phyloP scores from a whole-genome alignment of 2,329 filamentous ascomycete species.

The Chrysoporthe deuterocubensis region DNA sequence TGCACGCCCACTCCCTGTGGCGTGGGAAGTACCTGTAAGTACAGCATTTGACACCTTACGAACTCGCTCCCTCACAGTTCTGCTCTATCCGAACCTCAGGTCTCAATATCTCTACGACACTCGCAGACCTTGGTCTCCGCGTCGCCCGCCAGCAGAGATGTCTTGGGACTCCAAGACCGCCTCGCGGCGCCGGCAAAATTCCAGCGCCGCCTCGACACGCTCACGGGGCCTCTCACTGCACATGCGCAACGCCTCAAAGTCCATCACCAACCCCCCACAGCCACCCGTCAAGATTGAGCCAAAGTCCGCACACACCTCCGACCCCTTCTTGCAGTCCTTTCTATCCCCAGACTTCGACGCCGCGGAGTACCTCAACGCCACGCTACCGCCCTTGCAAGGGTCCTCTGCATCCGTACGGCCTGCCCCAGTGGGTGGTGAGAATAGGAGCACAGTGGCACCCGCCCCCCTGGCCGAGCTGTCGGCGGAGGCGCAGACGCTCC shows the following conservation, averaged over 20 bases:
- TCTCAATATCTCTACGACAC: neutral
- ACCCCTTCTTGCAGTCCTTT: conserved; percentile 76
- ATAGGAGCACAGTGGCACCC: conserved; percentile 31
- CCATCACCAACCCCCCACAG: conserved; percentile 15
- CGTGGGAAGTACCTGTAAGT: conserved; percentile 4
- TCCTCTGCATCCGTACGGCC: conserved; percentile 34
- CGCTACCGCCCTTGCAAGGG: conserved; percentile 69
- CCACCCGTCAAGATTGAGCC: conserved; percentile 43
- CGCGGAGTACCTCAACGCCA: conserved; percentile 81
- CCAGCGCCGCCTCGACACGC: conserved; percentile 42
- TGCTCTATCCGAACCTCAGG: neutral
- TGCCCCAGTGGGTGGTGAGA: neutral
- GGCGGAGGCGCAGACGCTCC: conserved; percentile 78
- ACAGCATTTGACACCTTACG: neutral
- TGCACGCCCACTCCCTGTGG: neutral
- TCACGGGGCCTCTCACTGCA: conserved; percentile 47
- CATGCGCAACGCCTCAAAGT: conserved; percentile 43
- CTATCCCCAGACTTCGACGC: conserved; percentile 78
- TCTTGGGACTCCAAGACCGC: conserved; percentile 45
- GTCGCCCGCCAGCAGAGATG: conserved; percentile 33
- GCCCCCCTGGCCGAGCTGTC: conserved; percentile 77
- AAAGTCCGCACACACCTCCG: conserved; percentile 67
- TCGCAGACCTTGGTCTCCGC: neutral
- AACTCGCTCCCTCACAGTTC: neutral
- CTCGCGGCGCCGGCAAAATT: conserved; percentile 52